A percentile compares a stretch with the other conserved stretches of the same genome.
These are phyloP conservation scores for Collybiopsis luxurians DNA, from an alignment of 768 basidiomycete genomes.

Conservation along the genomic window DNA sequence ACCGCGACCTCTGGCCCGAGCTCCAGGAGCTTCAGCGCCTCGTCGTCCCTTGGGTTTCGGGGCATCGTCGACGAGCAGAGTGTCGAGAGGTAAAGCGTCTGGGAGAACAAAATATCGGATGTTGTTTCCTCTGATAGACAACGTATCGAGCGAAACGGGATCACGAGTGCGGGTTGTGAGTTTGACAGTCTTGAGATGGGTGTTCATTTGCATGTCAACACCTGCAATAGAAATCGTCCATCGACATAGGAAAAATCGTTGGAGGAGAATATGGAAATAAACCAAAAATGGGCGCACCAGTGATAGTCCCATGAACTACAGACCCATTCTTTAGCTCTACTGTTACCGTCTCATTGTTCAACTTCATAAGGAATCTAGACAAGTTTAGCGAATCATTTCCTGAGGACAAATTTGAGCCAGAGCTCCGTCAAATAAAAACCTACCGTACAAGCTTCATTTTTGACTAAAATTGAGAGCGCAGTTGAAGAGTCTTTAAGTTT, in stretches of 20 bases:
- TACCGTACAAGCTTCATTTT: constrained; percentile 86
- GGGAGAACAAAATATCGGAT: constrained; percentile 97
- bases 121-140: constrained; percentile 96
- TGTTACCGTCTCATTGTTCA: constrained; percentile 99
- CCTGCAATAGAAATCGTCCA: constrained; percentile 44
- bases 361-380: constrained; percentile 94
- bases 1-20: constrained; percentile 48
- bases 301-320: constrained; percentile 93
- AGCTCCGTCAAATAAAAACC: constrained; percentile 11
- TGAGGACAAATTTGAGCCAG: constrained; percentile 4
- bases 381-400: constrained; percentile 4
- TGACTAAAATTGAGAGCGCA: no score
- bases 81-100: constrained; percentile 94
- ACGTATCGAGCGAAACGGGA: constrained; percentile 79
- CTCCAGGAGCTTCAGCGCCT: constrained; percentile 79
- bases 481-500: no score
- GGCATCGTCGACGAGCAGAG: constrained; percentile 94
- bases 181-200: constrained; percentile 96
- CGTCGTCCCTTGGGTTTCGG: constrained; percentile 93
- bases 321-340: constrained; percentile 98
- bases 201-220: constrained; percentile 99
- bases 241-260: not conserved
- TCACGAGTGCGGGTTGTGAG: constrained; percentile 92
- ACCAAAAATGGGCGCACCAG: constrained; percentile 53
- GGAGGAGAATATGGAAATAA: not conserved